Percentiles rank a stretch among this genome's conserved stretches.
Evolutionary conservation across 2,329 filamentous ascomycete species (phyloP).

Genomic region (Trichoderma cornu-damae): DNA sequence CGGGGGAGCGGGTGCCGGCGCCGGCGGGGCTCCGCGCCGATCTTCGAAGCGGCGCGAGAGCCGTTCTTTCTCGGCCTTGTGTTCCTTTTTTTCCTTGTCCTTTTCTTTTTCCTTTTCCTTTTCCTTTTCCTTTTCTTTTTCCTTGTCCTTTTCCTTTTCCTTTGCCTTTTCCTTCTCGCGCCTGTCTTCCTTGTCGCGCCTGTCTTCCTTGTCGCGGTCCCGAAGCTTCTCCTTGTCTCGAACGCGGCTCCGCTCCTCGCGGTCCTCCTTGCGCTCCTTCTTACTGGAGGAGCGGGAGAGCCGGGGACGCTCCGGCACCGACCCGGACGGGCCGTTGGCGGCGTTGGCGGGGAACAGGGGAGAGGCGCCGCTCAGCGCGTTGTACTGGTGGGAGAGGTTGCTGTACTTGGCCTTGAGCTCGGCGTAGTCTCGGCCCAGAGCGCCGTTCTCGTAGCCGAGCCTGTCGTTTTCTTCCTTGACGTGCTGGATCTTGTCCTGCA

Average conservation of each 20-base stretch:
- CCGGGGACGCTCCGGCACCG: conserved; percentile 29
- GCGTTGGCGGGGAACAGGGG: conserved; percentile 25
- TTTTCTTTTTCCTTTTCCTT: conserved; percentile 24
- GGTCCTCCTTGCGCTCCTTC: conserved; percentile 23
- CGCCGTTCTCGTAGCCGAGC: conserved; percentile 29
- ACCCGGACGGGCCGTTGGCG: conserved; percentile 17
- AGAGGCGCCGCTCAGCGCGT: conserved; percentile 25
- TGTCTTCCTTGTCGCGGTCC: conserved; percentile 19
- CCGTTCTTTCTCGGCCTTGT: conserved; percentile 34
- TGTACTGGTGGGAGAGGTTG: conserved; percentile 29
- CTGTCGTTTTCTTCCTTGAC: conserved; percentile 23
- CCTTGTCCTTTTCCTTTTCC: conserved; percentile 31
- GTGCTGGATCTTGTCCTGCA: conserved; percentile 23
- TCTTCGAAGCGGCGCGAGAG: conserved; percentile 37
- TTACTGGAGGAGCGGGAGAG: conserved; percentile 28
- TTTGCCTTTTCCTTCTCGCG: conserved; percentile 22
- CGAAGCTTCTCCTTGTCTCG: conserved; percentile 12
- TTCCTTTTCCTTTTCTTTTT: conserved; percentile 29
- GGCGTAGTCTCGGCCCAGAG: conserved; percentile 26
- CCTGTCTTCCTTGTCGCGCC: conserved; percentile 28
- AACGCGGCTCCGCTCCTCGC: conserved; percentile 25
- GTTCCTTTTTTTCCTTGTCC: conserved; percentile 29
- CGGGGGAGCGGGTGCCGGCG: conserved; percentile 1
- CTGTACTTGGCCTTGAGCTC: conserved; percentile 29
- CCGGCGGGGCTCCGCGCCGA: conserved; percentile 24